These are phyloP conservation scores for Cercospora nicotianae DNA, from an alignment of 2,329 filamentous ascomycete species.

Conservation along the genomic window DNA sequence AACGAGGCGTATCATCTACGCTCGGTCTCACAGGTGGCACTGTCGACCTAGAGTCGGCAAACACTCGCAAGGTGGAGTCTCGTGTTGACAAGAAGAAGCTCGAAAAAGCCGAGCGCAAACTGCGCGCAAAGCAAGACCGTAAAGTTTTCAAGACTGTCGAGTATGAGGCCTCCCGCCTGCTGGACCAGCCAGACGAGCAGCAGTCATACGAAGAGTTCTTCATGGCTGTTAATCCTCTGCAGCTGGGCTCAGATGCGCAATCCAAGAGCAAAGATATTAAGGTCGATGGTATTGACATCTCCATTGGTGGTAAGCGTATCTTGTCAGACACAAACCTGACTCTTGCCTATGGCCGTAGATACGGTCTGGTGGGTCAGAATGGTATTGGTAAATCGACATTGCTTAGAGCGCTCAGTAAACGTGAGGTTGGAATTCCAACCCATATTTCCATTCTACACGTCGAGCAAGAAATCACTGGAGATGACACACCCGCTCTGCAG, in stretches of 20 bases:
- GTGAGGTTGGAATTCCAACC: slow-evolving; percentile 91
- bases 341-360: slow-evolving; percentile 86
- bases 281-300: slow-evolving; percentile 91
- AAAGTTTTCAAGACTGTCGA: slow-evolving; percentile 98
- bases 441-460: slow-evolving; percentile 99
- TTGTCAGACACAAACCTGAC: slow-evolving; percentile 87
- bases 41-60: slow-evolving; percentile 92
- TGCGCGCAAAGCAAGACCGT: slow-evolving; percentile 96
- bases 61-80: slow-evolving; percentile 90
- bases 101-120: slow-evolving; percentile 96
- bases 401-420: slow-evolving; percentile 81
- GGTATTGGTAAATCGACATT: slow-evolving; percentile 90
- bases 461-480: slow-evolving; percentile 95
- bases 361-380: slow-evolving; percentile 98
- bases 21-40: slow-evolving; percentile 78
- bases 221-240: slow-evolving; percentile 97
- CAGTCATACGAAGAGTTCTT: slow-evolving; percentile 99
- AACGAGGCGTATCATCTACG: slow-evolving; percentile 94
- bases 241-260: slow-evolving; percentile 68
- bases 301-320: slow-evolving; percentile 85
- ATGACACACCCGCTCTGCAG: slow-evolving; percentile 92
- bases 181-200: slow-evolving; percentile 77
- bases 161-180: slow-evolving; percentile 89
- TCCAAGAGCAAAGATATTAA: slow-evolving; percentile 98
- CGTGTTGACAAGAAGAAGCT: slow-evolving; percentile 98